These are phyloP conservation scores for Lachancea thermotolerans DNA, from an alignment of 805 yeast genomes.

Conservation along the genomic window DNA sequence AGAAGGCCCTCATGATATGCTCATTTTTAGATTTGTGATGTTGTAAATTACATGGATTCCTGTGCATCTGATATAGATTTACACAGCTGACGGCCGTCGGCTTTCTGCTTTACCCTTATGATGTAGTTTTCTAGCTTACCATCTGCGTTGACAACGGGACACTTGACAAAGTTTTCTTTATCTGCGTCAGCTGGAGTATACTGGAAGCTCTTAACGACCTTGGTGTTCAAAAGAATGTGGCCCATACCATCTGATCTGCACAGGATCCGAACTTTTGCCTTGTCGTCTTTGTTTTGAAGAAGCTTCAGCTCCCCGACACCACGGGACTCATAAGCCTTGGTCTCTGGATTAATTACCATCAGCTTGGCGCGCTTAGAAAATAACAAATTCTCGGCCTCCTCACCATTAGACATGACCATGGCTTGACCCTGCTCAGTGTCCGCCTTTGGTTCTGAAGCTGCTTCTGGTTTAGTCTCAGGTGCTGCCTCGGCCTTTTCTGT, in stretches of 20 bases:
- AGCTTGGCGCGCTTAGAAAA: constrained; percentile 68
- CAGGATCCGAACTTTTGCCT: constrained; percentile 56
- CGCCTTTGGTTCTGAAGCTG: constrained; percentile 8
- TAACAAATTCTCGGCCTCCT: constrained; percentile 65
- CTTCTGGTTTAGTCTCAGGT: constrained; percentile 40
- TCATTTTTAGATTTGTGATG: no score
- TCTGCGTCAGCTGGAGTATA: constrained; percentile 51
- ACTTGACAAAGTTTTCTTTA: constrained; percentile 56
- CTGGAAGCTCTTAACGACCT: constrained; percentile 48
- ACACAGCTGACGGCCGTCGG: constrained; percentile 31
- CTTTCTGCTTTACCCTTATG: constrained; percentile 56
- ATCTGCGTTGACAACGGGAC: constrained; percentile 54
- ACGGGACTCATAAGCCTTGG: constrained; percentile 48
- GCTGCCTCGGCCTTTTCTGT: constrained; percentile 20
- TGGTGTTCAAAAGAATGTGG: constrained; percentile 65
- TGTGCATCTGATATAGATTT: constrained; percentile 29
- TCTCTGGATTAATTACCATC: constrained; percentile 48
- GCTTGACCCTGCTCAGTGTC: constrained; percentile 43
- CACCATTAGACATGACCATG: constrained; percentile 57
- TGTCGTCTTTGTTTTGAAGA: constrained; percentile 51
- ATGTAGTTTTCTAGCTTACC: constrained; percentile 62
- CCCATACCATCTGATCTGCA: constrained; percentile 87
- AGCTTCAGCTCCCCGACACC: constrained; percentile 84
- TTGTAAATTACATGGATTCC: constrained; percentile 22
- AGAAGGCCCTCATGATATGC: no score